phyloP scores from a whole-genome alignment of 495 filamentous ascomycete genomes.

The Penicillium longicatenatum region DNA sequence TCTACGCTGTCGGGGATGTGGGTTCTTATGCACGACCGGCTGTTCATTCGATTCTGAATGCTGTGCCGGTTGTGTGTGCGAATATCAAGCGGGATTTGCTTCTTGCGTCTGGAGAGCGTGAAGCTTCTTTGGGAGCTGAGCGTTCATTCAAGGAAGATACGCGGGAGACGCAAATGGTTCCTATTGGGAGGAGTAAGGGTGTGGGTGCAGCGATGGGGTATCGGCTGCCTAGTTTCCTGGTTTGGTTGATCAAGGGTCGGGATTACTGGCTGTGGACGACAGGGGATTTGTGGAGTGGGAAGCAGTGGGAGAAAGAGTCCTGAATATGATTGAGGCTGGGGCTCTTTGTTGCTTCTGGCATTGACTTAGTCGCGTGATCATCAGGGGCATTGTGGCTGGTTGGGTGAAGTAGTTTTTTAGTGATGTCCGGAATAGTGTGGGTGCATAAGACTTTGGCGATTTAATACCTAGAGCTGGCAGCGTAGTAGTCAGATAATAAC shows the following conservation, averaged over 20 bases:
- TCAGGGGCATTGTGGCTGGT: neutral
- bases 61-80: slow-evolving; percentile 41
- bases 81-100: slow-evolving; percentile 49
- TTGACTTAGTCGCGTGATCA: neutral
- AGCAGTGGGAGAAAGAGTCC: slow-evolving; percentile 51
- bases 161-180: slow-evolving; percentile 53
- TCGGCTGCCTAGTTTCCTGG: slow-evolving; percentile 53
- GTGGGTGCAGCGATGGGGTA: slow-evolving; percentile 59
- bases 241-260: slow-evolving; percentile 63
- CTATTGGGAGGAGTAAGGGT: slow-evolving; percentile 54
- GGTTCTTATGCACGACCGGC: slow-evolving; percentile 32
- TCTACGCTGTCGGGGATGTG: slow-evolving; percentile 53
- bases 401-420: neutral
- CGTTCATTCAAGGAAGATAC: slow-evolving; percentile 39
- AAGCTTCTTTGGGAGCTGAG: slow-evolving; percentile 16
- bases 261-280: slow-evolving; percentile 61
- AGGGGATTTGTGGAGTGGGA: slow-evolving; percentile 49
- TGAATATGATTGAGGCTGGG: slow-evolving; percentile 10
- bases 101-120: slow-evolving; percentile 10
- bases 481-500: slow-evolving; percentile 13
- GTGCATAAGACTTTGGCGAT: neutral
- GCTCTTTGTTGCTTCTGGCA: slow-evolving; percentile 6
- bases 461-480: slow-evolving; percentile 17
- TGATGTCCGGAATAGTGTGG: neutral
- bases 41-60: slow-evolving; percentile 39